Base-by-base conservation (phyloP, 306 rosid genomes). In the Sindora glabra region DNA sequence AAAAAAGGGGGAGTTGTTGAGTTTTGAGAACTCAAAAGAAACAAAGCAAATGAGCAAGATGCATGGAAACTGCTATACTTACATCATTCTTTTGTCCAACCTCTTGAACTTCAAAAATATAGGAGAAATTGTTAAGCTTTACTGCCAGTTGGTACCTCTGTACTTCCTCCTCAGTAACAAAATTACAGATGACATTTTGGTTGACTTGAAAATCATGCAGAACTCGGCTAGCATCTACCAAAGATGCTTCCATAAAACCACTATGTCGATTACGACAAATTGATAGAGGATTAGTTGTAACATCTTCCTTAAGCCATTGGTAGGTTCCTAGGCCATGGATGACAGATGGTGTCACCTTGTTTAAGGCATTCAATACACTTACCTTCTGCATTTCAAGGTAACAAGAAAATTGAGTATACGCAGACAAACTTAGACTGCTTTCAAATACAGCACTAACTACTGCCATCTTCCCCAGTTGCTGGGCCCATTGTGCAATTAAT, bases 271-370 rank as follows among this genome's bases (percentile, higher is more conserved):
- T 81, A 36, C 79, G 71, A 59, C 49, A 63, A 48, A 92, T 70
- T 49, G 69, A 79, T 55, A 72, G 81, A 70, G 95, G 82, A 70
- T 62, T 50, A 60, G 50, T 45, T 2, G 94, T 60, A 36, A 83
- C 75, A 73, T 88, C 98, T 72, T 92, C 95, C 75, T 88, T 77
- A 40, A 88, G 83, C 98, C 98, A 92, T 13, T 77, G 56, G 62
- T 81, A 92, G 44, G 98, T 88, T 77, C 98, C 98, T 37, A 92
- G 81, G 54, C 96, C 98, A 75, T 92, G 98, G 21, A 88, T 90
- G 46, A 86, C 71, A 36, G 90, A 70, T 68, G 83, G 74, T 56
- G 55, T 64, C 10, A 6, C 65, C 66, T 46, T 37, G 71, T 76
- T 56, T 68, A 80, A 74, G 48, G 63, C 27, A 50, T 71, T 50